Percentiles rank a stretch among this genome's conserved stretches.
Evolutionary conservation across 1,139 yeast species (phyloP).

Genomic region (Suhomyces choctaworum): DNA sequence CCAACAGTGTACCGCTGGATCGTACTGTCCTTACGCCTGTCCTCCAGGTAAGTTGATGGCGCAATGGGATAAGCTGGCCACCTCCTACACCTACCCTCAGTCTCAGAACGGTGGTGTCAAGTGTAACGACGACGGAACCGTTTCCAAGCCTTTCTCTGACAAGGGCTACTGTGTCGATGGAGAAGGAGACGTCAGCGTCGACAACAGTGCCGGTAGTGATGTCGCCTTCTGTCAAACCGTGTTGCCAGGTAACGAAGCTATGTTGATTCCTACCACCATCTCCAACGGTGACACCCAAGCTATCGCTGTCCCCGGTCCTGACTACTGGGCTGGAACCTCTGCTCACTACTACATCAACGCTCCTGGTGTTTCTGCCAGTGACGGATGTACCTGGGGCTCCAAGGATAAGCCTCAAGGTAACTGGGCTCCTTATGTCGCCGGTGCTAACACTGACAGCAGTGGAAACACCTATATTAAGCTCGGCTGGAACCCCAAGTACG

Average conservation of each 20-base stretch:
- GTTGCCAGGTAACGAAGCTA: conserved; percentile 89
- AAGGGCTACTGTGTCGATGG: conserved; percentile 74
- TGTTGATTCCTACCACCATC: conserved; percentile 82
- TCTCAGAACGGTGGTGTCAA: conserved; percentile 80
- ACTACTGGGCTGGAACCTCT: conserved; percentile 73
- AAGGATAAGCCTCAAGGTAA: conserved; percentile 69
- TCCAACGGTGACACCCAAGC: conserved; percentile 44
- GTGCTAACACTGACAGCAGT: conserved; percentile 70
- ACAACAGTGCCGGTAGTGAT: conserved; percentile 50
- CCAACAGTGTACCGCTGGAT: conserved; percentile 69
- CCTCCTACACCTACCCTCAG: conserved; percentile 61
- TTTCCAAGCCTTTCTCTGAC: conserved; percentile 61
- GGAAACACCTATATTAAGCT: conserved; percentile 78
- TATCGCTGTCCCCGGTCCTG: conserved; percentile 82
- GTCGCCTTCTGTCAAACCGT: conserved; percentile 93
- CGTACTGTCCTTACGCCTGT: conserved; percentile 87
- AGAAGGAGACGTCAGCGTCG: conserved; percentile 64
- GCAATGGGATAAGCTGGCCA: conserved; percentile 70
- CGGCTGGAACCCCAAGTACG: conserved; percentile 88
- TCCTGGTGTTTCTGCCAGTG: conserved; percentile 75
- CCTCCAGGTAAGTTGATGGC: conserved; percentile 80
- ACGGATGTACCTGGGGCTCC: conserved; percentile 87
- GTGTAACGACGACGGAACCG: conserved; percentile 69
- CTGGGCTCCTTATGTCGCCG: conserved; percentile 94
- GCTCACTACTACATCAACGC: conserved; percentile 86